Conservation (phyloP, 257 asterid species). For the Solanum piurae region DNA sequence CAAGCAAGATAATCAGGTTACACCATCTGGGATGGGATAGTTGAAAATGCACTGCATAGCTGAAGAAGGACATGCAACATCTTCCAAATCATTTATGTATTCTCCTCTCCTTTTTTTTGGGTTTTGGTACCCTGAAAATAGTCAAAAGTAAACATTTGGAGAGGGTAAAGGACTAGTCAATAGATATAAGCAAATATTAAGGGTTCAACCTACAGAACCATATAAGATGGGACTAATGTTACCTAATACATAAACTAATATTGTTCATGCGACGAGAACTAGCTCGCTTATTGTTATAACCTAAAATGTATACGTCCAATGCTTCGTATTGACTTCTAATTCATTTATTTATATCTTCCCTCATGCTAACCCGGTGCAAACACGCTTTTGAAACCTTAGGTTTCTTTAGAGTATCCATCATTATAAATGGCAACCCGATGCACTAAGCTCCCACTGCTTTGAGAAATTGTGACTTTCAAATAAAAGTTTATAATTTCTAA, state of each 20-base stretch:
- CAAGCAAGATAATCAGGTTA: constrained; percentile 1
- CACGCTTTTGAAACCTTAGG: neutral
- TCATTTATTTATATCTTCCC: neutral
- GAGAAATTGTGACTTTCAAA: neutral
- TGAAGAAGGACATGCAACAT: neutral
- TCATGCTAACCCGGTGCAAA: neutral
- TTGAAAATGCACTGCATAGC: neutral
- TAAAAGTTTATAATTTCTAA: neutral
- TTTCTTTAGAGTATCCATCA: neutral
- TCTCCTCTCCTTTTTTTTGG: neutral
- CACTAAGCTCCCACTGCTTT: neutral
- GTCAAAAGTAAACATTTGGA: neutral
- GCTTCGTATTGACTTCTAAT: neutral
- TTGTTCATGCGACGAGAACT: neutral
- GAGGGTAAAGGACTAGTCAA: neutral
- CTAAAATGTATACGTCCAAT: neutral
- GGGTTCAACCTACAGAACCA: neutral
- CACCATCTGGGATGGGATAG: neutral
- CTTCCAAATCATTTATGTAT: neutral
- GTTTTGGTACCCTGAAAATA: neutral
- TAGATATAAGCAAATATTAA: neutral
- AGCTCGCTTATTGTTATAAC: neutral
- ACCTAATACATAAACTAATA: neutral
- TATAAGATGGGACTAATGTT: neutral
- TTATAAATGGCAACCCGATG: neutral